Percentiles rank a stretch among this genome's conserved stretches.
Conservation (phyloP, 441 rosid genomes). For the Bruguiera hainesii region DNA sequence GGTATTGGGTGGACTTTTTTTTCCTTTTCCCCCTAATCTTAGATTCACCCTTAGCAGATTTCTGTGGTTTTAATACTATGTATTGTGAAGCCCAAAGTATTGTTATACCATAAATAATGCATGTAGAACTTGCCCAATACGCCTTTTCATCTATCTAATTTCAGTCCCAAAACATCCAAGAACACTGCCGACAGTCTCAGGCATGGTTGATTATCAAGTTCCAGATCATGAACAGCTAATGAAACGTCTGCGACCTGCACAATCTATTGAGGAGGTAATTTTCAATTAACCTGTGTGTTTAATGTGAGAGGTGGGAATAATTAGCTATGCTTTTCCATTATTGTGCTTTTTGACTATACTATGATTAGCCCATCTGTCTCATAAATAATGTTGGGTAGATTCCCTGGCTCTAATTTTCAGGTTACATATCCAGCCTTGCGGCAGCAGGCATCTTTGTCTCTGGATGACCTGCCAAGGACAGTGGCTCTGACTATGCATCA, state of each 20-base stretch:
- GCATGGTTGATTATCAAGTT: slow-evolving; percentile 70
- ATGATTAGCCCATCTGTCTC: no score
- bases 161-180: slow-evolving; percentile 65
- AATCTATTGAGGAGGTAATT: slow-evolving; percentile 74
- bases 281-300: background rate
- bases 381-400: slow-evolving; percentile 2
- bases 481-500: slow-evolving; percentile 67
- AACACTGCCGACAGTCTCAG: slow-evolving; percentile 62
- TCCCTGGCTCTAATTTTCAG: slow-evolving; percentile 31
- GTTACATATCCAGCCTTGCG: slow-evolving; percentile 61
- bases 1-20: no score
- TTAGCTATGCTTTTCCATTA: no score
- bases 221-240: slow-evolving; percentile 71
- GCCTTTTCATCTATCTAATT: slow-evolving; percentile 30
- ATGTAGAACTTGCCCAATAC: slow-evolving; percentile 5
- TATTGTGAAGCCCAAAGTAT: background rate
- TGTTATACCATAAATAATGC: background rate
- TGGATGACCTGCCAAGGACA: slow-evolving; percentile 76
- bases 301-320: no score
- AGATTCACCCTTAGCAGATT: no score
- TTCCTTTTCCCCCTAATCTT: no score
- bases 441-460: slow-evolving; percentile 60
- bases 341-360: no score
- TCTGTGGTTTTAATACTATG: background rate
- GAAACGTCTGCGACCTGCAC: slow-evolving; percentile 72